Evolutionary conservation across 2,329 filamentous ascomycete species (phyloP).

Genomic region (Neoscytalidium dimidiatum): DNA sequence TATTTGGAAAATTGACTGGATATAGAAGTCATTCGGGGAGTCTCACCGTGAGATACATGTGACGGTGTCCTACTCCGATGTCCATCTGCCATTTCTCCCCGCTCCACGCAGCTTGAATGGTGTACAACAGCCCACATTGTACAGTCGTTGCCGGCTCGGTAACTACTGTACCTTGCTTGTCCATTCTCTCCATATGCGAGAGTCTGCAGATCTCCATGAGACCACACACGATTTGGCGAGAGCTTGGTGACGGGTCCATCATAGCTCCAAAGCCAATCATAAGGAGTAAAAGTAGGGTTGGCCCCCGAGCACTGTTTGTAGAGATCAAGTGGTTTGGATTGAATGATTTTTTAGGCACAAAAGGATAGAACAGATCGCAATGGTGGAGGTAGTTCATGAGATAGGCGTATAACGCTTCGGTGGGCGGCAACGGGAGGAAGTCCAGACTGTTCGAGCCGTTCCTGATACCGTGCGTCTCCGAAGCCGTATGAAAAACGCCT

Average conservation of each 20-base stretch:
- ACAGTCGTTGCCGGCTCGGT: slow-evolving; percentile 31
- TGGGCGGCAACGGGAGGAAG: slow-evolving; percentile 15
- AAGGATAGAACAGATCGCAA: not conserved
- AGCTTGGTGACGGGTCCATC: not conserved
- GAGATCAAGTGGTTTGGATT: not conserved
- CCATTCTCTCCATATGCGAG: not conserved
- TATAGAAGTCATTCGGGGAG: slow-evolving; percentile 22
- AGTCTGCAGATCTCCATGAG: slow-evolving; percentile 12
- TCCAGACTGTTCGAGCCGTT: not conserved
- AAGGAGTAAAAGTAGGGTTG: slow-evolving; percentile 2
- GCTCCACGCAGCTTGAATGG: slow-evolving; percentile 59
- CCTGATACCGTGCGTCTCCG: not conserved
- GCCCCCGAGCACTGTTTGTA: not conserved
- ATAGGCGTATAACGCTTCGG: not conserved
- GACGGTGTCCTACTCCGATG: not conserved
- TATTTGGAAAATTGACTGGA: not conserved
- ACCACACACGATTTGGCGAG: slow-evolving; percentile 9
- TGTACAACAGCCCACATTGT: slow-evolving; percentile 57
- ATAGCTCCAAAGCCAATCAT: slow-evolving; percentile 8
- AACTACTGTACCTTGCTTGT: not conserved
- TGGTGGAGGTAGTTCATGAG: not conserved
- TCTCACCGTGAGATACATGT: slow-evolving; percentile 45
- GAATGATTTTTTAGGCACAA: not conserved
- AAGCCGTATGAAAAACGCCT: not conserved
- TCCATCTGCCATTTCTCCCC: slow-evolving; percentile 66